phyloP scores from a whole-genome alignment of 2,329 filamentous ascomycete species.

The Akanthomyces muscarius region DNA sequence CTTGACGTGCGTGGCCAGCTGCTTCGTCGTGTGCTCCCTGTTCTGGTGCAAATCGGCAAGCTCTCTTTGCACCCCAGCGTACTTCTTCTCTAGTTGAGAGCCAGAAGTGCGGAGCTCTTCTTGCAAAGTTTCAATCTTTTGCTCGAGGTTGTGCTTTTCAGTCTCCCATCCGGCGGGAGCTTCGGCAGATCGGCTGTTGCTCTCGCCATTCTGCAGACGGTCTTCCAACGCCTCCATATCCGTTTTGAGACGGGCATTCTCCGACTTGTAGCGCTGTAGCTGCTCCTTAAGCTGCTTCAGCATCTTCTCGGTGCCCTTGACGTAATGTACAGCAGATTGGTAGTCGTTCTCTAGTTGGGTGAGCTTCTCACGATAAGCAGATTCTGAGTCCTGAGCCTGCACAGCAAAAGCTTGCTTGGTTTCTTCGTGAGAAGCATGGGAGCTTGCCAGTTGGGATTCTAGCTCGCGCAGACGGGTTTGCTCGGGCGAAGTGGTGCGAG shows the following conservation, averaged over 20 bases:
- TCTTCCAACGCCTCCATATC: conserved; percentile 70
- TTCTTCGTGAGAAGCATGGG: conserved; percentile 78
- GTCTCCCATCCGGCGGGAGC: conserved; percentile 65
- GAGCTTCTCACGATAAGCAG: conserved; percentile 86
- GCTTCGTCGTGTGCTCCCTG: conserved; percentile 57
- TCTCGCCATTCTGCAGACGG: conserved; percentile 32
- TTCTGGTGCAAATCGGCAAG: conserved; percentile 62
- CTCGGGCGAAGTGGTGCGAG: conserved; percentile 73
- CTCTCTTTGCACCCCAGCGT: conserved; percentile 65
- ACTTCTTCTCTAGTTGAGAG: conserved; percentile 64
- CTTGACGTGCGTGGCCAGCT: conserved; percentile 56
- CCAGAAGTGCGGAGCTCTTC: conserved; percentile 63
- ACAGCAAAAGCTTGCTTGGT: conserved; percentile 71
- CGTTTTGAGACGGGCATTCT: conserved; percentile 76
- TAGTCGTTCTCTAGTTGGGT: conserved; percentile 95
- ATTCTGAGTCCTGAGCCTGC: conserved; percentile 82
- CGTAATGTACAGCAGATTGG: conserved; percentile 94
- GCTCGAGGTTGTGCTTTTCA: conserved; percentile 64
- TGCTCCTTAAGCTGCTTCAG: conserved; percentile 98
- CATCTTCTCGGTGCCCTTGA: conserved; percentile 99
- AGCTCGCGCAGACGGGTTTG: conserved; percentile 75
- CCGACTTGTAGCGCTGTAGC: conserved; percentile 83
- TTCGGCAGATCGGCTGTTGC: conserved; percentile 22
- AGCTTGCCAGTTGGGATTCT: conserved; percentile 79
- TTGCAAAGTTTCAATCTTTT: conserved; percentile 67